Base-by-base conservation (phyloP, 768 basidiomycete species). In the Russula compacta region DNA sequence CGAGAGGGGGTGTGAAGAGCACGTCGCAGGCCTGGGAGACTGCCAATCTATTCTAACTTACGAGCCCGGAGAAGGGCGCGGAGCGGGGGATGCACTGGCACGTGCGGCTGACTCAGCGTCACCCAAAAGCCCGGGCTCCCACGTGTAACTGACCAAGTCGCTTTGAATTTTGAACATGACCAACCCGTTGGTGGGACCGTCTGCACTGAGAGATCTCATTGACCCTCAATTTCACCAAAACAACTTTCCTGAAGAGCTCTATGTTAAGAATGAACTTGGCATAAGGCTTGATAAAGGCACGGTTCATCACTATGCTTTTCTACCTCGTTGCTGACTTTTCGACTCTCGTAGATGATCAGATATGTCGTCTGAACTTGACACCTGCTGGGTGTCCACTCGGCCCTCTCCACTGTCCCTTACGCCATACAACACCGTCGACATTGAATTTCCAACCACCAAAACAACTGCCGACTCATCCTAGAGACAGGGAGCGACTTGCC, bases 201-300 rank as follows among this genome's bases (percentile, higher is more conserved):
- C 72, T 14, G 63, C 64, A 36, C 60, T 75, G 48, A 68, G 71
- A 57, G 89, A 92, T 72, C 76, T 92, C 63, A 79, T 98, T 51
- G 74, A 85, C 65, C 94, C 94, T 2, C 93, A 95, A 69, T 95
- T 97, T 70, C 93, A 97, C 73, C 95, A 98, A 72, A 90, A 93
- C 64, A 89, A 90, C 72, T 86, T 97, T 59, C 77, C 83, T 46
- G 85, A 88, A 58, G 95, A 98, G 71, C 69, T 76, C 4, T 89
- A 82, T 70, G 80, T 93, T 68, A 97, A 98, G 73, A 78, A 78
- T 33, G 88, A 94, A 50, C 79, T 92, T 14, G 84, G 85, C 39
- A 74, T 95, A 67, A 95, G 93, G 73, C 84, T 98, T 38, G 94
- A 97, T 75, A 91, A 93, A 81, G 94, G 94, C 88, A 60, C 58